Conservation (phyloP, 345 rosid species). For the Cardamine occulta region DNA sequence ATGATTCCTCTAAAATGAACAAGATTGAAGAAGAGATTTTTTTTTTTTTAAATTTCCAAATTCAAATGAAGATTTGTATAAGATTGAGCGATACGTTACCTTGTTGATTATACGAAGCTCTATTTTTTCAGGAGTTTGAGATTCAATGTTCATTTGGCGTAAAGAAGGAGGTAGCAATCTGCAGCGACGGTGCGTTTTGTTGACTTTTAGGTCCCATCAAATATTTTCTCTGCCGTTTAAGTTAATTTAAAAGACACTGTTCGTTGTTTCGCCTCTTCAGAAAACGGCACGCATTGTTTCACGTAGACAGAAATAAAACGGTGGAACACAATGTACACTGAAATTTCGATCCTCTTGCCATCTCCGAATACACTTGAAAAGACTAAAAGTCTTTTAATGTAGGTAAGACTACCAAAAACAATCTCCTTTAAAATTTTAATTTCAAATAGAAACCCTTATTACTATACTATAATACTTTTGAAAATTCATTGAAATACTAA, state of each 20-base stretch:
- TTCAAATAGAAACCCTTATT: too few relatives aligned
- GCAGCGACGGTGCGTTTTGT: constrained; percentile 43
- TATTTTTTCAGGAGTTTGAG: constrained; percentile 23
- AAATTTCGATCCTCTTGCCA: constrained; percentile 20
- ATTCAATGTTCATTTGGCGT: constrained; percentile 19
- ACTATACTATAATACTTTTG: too few relatives aligned
- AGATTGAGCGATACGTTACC: constrained; percentile 30
- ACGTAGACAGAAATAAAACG: neutral
- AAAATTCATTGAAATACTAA: too few relatives aligned
- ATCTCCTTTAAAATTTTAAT: too few relatives aligned
- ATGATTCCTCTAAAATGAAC: neutral
- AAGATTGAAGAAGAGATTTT: neutral
- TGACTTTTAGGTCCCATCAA: constrained; percentile 37
- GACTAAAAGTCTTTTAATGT: too few relatives aligned
- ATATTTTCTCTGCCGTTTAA: constrained; percentile 25
- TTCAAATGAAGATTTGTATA: neutral
- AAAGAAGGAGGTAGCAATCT: constrained; percentile 28
- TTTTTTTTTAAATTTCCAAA: neutral
- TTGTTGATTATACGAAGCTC: constrained; percentile 28
- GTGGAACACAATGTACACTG: neutral
- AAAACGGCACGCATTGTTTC: constrained; percentile 14
- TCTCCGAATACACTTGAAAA: constrained; percentile 22
- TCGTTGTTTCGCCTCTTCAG: neutral
- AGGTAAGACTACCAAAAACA: too few relatives aligned
- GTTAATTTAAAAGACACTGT: neutral